Evolutionary conservation across 805 yeast species (phyloP).

Genomic region (Saturnispora sanitii): DNA sequence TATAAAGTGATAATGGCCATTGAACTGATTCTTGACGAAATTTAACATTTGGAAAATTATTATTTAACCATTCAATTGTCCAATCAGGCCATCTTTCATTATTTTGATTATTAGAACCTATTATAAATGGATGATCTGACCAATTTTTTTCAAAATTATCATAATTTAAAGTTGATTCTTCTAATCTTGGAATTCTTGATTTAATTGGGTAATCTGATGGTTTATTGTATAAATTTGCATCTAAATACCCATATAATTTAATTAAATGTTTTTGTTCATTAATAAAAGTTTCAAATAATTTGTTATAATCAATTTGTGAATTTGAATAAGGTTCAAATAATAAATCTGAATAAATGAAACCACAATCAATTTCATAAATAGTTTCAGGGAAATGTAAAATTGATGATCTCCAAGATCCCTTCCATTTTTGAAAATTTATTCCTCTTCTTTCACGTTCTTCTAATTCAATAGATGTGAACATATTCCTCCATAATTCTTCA

Average conservation of each 20-base stretch:
- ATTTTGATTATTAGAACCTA: slow-evolving; percentile 15
- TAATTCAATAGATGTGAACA: slow-evolving; percentile 31
- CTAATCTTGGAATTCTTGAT: slow-evolving; percentile 43
- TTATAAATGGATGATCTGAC: slow-evolving; percentile 50
- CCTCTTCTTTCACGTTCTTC: background rate
- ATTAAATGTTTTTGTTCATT: slow-evolving; percentile 31
- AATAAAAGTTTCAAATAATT: slow-evolving; percentile 39
- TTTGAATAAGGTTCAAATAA: slow-evolving; percentile 78
- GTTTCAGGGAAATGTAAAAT: slow-evolving; percentile 29
- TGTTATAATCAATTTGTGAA: slow-evolving; percentile 53
- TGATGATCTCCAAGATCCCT: slow-evolving; percentile 74
- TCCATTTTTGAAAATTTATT: slow-evolving; percentile 37
- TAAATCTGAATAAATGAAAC: slow-evolving; percentile 59
- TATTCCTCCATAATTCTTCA: slow-evolving; percentile 74
- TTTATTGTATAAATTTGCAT: slow-evolving; percentile 4
- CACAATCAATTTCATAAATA: slow-evolving; percentile 31
- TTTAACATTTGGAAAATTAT: slow-evolving; percentile 45
- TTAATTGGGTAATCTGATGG: slow-evolving; percentile 13
- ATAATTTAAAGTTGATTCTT: slow-evolving; percentile 33
- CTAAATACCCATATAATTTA: slow-evolving; percentile 11
- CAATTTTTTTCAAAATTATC: slow-evolving; percentile 35
- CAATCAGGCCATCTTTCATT: slow-evolving; percentile 52
- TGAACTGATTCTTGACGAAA: slow-evolving; percentile 82
- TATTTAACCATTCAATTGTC: slow-evolving; percentile 40
- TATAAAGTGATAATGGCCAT: slow-evolving; percentile 60